Evolutionary conservation across 176 grass and related monocot genomes (phyloP).

Genomic region (Triticum urartu): DNA sequence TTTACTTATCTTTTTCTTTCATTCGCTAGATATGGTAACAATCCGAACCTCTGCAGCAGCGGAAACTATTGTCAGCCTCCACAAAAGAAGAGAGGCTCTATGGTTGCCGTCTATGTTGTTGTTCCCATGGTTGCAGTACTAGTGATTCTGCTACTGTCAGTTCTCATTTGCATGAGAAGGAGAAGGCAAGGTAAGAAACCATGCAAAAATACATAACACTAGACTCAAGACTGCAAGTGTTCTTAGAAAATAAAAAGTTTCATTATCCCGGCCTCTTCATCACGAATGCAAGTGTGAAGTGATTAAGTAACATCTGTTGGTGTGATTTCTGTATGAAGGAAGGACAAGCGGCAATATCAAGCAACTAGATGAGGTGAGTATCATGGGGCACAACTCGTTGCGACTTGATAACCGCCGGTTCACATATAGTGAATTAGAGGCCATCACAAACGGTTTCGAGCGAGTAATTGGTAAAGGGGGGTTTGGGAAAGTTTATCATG

Average conservation of each 20-base stretch:
- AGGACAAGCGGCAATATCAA: background rate
- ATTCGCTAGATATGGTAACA: conserved; percentile 41
- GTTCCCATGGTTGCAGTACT: conserved; percentile 29
- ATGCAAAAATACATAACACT: background rate
- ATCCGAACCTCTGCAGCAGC: conserved; percentile 44
- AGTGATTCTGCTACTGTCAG: conserved; percentile 18
- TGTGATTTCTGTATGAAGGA: background rate
- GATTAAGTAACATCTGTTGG: background rate
- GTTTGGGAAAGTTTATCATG: background rate
- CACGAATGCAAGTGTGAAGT: background rate
- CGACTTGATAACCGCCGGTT: background rate
- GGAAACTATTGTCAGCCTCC: conserved; percentile 27
- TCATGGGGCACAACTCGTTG: background rate
- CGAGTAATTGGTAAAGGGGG: background rate
- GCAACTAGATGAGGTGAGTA: background rate
- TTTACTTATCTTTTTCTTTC: background rate
- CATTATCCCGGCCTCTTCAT: background rate
- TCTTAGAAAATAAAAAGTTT: background rate
- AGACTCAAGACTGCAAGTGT: background rate
- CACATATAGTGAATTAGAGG: background rate
- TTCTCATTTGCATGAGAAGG: conserved; percentile 21
- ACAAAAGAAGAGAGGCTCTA: conserved; percentile 33
- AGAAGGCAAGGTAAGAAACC: conserved; percentile 25
- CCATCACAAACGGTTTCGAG: background rate
- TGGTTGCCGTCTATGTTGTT: conserved; percentile 35